phyloP scores from a whole-genome alignment of 768 basidiomycete genomes.

The Astraeus odoratus region DNA sequence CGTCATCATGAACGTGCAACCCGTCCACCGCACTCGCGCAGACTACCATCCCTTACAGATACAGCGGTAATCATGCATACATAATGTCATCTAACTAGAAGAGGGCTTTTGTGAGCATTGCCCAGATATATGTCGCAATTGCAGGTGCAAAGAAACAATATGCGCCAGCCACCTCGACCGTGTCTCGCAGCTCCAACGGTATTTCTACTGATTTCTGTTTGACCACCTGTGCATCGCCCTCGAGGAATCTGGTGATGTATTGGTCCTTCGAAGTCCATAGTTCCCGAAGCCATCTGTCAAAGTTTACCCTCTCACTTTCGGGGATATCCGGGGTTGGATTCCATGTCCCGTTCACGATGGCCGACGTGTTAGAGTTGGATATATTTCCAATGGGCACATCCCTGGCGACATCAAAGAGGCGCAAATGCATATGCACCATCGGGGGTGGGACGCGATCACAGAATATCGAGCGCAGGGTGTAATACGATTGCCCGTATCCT shows the following conservation, averaged over 20 bases:
- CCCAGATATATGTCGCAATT: constrained; percentile 42
- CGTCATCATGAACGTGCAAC: not conserved
- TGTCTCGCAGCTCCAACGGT: constrained; percentile 50
- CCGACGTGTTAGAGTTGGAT: constrained; percentile 22
- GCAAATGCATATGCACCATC: constrained; percentile 78
- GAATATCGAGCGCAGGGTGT: constrained; percentile 87
- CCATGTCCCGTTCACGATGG: constrained; percentile 28
- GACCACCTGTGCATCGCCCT: constrained; percentile 36
- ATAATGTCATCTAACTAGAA: constrained; percentile 13
- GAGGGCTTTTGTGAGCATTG: constrained; percentile 24
- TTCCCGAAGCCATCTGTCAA: constrained; percentile 78
- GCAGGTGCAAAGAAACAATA: constrained; percentile 68
- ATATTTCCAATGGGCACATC: constrained; percentile 68
- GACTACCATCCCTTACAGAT: not conserved
- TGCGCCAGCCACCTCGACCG: constrained; percentile 54
- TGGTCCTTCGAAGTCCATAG: constrained; percentile 85
- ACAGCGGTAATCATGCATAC: constrained; percentile 5
- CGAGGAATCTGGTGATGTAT: constrained; percentile 60
- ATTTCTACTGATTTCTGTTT: constrained; percentile 37
- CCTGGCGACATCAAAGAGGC: constrained; percentile 61
- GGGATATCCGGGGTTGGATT: constrained; percentile 53
- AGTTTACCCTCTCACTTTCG: constrained; percentile 51
- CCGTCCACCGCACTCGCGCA: not conserved
- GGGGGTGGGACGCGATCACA: constrained; percentile 77
- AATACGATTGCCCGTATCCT: constrained; percentile 82